Percentiles rank a stretch among this genome's conserved stretches.
Evolutionary conservation across 1,284 basidiomycete species (phyloP).

Genomic region (Ustilago tritici): DNA sequence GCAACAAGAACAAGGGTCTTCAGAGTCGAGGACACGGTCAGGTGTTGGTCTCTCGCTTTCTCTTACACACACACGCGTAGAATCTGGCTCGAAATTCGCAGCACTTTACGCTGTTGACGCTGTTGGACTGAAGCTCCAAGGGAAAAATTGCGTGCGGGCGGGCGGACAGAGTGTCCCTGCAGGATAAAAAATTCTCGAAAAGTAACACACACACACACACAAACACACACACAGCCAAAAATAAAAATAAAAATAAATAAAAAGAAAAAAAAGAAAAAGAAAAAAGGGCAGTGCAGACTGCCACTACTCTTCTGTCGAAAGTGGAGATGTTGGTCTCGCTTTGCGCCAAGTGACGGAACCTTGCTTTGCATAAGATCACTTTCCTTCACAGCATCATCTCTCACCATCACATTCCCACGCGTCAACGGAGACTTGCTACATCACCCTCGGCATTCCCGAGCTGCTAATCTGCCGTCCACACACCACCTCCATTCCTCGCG

Average conservation of each 20-base stretch:
- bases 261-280: no score
- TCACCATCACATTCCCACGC: constrained; percentile 2
- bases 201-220: constrained; percentile 18
- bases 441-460: constrained; percentile 9
- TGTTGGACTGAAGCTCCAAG: neutral
- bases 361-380: constrained; percentile 1
- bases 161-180: neutral
- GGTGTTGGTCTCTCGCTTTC: constrained; percentile 37
- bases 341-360: neutral
- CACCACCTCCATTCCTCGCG: neutral
- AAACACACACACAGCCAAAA: neutral
- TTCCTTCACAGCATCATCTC: neutral
- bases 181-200: constrained; percentile 6
- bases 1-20: neutral
- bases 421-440: neutral
- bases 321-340: constrained; percentile 31
- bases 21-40: constrained; percentile 22
- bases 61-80: constrained; percentile 9
- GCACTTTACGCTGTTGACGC: constrained; percentile 1
- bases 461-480: neutral
- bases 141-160: neutral
- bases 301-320: neutral
- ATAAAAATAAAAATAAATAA: neutral
- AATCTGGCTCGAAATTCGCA: neutral
- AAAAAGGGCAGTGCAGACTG: neutral